These are phyloP conservation scores for Crotalaria pallida DNA, from an alignment of 306 rosid genomes.

Conservation along the genomic window DNA sequence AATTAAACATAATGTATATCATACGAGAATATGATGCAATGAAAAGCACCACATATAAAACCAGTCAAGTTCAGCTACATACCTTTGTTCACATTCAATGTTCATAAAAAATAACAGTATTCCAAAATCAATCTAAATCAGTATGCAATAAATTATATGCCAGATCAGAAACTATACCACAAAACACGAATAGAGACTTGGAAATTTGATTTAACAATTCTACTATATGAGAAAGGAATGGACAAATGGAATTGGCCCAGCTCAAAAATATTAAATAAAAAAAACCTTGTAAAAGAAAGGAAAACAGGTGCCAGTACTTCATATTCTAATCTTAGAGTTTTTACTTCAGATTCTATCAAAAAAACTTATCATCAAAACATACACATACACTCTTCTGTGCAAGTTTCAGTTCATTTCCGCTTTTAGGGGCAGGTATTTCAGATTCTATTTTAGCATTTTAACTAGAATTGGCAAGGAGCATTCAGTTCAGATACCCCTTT, in stretches of 20 bases:
- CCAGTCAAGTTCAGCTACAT: background rate
- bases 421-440: background rate
- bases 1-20: background rate
- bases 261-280: no score
- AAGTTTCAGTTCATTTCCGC: no score
- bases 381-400: no score
- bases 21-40: background rate
- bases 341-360: no score
- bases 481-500: background rate
- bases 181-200: background rate
- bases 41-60: background rate
- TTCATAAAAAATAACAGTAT: background rate
- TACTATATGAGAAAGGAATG: background rate
- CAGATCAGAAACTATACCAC: background rate
- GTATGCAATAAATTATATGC: background rate
- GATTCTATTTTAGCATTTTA: background rate
- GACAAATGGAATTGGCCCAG: no score
- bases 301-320: no score
- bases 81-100: background rate
- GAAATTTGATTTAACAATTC: background rate
- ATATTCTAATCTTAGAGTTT: no score
- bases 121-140: background rate
- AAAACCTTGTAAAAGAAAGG: no score
- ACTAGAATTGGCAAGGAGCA: background rate
- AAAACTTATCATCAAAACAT: no score